Base-by-base conservation (phyloP, 2,329 filamentous ascomycete genomes). In the Hypomyces rosellus region DNA sequence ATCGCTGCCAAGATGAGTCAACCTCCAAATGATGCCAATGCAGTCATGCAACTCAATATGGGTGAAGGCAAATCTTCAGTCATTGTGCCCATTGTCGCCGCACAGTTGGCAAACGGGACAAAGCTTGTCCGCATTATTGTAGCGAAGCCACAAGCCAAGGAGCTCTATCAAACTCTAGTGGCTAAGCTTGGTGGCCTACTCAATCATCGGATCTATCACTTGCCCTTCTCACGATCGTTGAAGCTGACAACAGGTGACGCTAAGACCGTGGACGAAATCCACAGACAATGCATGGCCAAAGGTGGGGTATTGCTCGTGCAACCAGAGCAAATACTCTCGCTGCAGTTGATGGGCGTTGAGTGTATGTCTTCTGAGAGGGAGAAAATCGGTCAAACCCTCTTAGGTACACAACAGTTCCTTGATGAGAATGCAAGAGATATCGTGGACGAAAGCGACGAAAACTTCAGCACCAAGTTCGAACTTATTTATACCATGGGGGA, bases 11-110 rank as follows among this genome's bases (percentile, higher is more conserved):
- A 74, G 16, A 88, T 89, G 78, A 75, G 72, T 2, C 46, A 57
- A 0, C 73, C 74, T 0, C 56, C 60, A 0, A 59, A 59, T 0
- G 61, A 58, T 0, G 25, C 60, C 0, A 86, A 83, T 55, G 62
- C 73, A 0, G 75, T 83, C 0, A 75, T 86, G 69, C 82, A 87
- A 57, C 63, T 88, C 2, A 86, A 86, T 54, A 88, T 88, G 84
- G 85, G 85, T 0, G 77, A 86, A 58, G 85, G 84, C 0, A 88
- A 88, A 54, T 82, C 81, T 0, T 85, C 84, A 0, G 78, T 87
- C 1, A 88, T 90, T 45, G 73, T 85, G 0, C 85, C 84, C 0
- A 82, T 86, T 36, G 76, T 85, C 0, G 77, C 78, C 0, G 65
- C 76, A 0, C 64, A 69, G 0, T 61, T 86, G 0, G 78, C 80